Evolutionary conservation across 169 alveolate genomes (phyloP), one percentile per base, ranked within the genome.

Genomic region (Cryptosporidium baileyi): DNA sequence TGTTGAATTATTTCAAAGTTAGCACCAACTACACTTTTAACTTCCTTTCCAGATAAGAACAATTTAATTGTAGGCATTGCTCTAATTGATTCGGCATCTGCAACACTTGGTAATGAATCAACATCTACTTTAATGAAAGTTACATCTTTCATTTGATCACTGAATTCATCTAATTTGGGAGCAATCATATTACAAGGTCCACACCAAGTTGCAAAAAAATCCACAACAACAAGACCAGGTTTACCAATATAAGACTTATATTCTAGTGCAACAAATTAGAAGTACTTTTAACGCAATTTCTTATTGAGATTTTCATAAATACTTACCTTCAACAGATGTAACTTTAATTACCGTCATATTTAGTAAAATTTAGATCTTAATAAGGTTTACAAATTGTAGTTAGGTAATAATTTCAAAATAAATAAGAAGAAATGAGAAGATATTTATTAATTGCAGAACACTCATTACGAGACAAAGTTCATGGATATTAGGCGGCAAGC

Each of bases 121-220:
- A 82, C 91, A 60, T 89, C 92, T 19, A 89, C 91, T 65, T 82
- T 82, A 45, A 82, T 52, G 59, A 89, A 89, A 17, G 40, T n/a
- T 1, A 57, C 85, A 34, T 80, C 60, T 19, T 82, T 79, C 49
- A 85, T 44, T 13, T 82, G 79, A 1, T 61, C 81, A 54, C 80
- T 85, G 45, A 80, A 63, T 44, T 89, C 89, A 30, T 63, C 91
- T 34, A 74, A 44, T 24, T 67, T 61, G 1, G 95, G 95, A 26
- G 89, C 90, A 88, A 92, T 89, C 47, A 82, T 80, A 51, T 89
- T 65, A 61, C 95, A 92, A 24, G 95, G 95, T 1, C 91, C 92
- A 65, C 95, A 92, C 95, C 95, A 92, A 26, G 92, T 90, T 0
- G 95, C 95, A 65, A 80, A 90, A 82, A 88, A 92, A 62, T 92